Evolutionary conservation across 192 early-diverging fungal species (phyloP).

Genomic region (Coemansia sp.): DNA sequence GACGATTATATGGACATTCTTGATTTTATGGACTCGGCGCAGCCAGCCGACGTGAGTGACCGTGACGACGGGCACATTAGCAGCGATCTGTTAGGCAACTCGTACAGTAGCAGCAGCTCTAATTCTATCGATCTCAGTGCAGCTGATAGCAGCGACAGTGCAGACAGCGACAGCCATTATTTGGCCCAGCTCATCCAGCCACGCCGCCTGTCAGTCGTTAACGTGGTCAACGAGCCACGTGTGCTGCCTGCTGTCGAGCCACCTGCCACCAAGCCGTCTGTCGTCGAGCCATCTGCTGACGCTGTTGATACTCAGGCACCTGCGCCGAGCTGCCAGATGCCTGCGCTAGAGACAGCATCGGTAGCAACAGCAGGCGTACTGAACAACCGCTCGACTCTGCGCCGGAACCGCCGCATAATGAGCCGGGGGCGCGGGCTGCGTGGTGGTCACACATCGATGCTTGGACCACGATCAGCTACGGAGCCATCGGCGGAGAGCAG

Average conservation of each 20-base stretch:
- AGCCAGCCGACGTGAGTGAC: constrained; percentile 1
- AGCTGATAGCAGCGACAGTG: constrained; percentile 22
- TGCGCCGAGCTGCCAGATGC: neutral
- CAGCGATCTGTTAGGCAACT: constrained; percentile 45
- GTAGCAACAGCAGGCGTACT: constrained; percentile 5
- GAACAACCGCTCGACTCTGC: constrained; percentile 30
- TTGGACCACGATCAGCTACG: neutral
- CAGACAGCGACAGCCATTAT: constrained; percentile 41
- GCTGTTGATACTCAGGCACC: neutral
- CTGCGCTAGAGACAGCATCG: neutral
- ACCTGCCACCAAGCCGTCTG: neutral
- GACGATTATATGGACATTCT: constrained; percentile 49
- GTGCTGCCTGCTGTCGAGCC: neutral
- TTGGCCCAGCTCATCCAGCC: constrained; percentile 21
- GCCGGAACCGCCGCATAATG: constrained; percentile 40
- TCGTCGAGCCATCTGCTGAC: neutral
- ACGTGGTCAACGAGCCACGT: constrained; percentile 13
- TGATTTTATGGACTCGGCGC: constrained; percentile 35
- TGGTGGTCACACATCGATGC: neutral
- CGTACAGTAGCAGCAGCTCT: constrained; percentile 17
- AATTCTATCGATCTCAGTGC: constrained; percentile 27
- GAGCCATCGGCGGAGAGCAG: neutral
- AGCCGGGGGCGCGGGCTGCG: constrained; percentile 22
- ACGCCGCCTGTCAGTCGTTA: constrained; percentile 18
- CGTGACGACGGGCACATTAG: constrained; percentile 48